Evolutionary conservation across 495 filamentous ascomycete species (phyloP).

Genomic region (Parachaetomium inaequale): DNA sequence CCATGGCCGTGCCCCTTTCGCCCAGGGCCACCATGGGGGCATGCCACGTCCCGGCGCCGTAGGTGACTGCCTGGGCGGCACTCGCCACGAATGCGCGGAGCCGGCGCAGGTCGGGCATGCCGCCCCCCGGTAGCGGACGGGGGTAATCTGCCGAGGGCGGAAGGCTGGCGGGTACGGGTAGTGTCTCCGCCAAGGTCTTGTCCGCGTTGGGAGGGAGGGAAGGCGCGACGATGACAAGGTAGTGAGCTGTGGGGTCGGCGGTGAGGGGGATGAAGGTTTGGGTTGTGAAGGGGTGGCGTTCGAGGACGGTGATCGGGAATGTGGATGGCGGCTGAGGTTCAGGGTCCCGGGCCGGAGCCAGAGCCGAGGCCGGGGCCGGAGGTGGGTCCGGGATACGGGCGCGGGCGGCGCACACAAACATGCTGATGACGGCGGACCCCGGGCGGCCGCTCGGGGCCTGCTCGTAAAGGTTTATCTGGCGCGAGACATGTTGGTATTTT

Average conservation of each 20-base stretch:
- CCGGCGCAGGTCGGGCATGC: constrained; percentile 69
- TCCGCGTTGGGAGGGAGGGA: constrained; percentile 38
- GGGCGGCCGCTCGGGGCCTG: constrained; percentile 59
- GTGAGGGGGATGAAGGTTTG: constrained; percentile 88
- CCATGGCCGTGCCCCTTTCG: constrained; percentile 54
- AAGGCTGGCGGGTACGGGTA: constrained; percentile 9
- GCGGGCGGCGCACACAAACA: constrained; percentile 85
- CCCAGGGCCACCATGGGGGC: constrained; percentile 94
- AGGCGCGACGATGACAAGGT: constrained; percentile 90
- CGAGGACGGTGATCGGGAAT: constrained; percentile 73
- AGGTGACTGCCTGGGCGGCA: constrained; percentile 84
- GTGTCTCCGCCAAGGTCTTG: not conserved
- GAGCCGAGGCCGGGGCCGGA: not conserved
- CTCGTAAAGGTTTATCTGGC: constrained; percentile 63
- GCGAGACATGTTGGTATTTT: constrained; percentile 78
- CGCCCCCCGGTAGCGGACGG: constrained; percentile 45
- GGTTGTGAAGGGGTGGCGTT: constrained; percentile 89
- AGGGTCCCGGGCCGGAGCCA: not conserved
- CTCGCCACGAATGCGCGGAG: constrained; percentile 74
- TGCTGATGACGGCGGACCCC: constrained; percentile 67
- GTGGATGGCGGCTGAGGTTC: constrained; percentile 25
- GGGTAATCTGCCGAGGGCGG: not conserved
- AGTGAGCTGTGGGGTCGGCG: constrained; percentile 49
- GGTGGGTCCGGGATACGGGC: constrained; percentile 34
- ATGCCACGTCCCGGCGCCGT: constrained; percentile 92